phyloP scores from a whole-genome alignment of 306 rosid genomes.

The Fragaria vesca region DNA sequence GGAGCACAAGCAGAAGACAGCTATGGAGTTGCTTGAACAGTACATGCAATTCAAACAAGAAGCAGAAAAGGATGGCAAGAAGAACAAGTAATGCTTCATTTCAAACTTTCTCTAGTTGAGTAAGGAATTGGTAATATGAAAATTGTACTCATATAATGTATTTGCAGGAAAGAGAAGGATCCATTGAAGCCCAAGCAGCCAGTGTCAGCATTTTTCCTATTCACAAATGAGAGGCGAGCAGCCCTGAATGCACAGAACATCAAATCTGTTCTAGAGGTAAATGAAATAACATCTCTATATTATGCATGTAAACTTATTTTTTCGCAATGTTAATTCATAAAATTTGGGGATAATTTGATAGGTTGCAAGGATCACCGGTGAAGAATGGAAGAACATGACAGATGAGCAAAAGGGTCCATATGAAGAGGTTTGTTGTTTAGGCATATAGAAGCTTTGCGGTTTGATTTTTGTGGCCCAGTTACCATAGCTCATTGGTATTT shows the following conservation, averaged over 20 bases:
- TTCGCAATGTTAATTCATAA: not conserved
- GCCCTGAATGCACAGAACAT: constrained; percentile 52
- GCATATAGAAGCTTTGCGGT: not conserved
- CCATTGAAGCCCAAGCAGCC: constrained; percentile 96
- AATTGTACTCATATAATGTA: not conserved
- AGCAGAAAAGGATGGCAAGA: constrained; percentile 58
- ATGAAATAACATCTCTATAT: not conserved
- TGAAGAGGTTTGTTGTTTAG: constrained; percentile 56
- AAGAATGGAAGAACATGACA: constrained; percentile 89
- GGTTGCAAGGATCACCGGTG: constrained; percentile 70
- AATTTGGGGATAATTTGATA: constrained; percentile 17
- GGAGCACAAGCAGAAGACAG: constrained; percentile 81
- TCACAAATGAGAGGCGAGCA: constrained; percentile 67
- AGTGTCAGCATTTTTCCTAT: constrained; percentile 73
- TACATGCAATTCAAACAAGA: constrained; percentile 79
- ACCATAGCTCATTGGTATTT: not conserved
- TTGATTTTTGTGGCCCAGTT: too few species aligned
- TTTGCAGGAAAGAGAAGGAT: constrained; percentile 79
- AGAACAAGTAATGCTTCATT: constrained; percentile 43
- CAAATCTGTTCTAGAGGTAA: constrained; percentile 60
- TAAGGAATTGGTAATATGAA: not conserved
- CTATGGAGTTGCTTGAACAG: constrained; percentile 91
- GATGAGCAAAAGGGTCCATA: constrained; percentile 64
- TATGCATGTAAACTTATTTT: not conserved
- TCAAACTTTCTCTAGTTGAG: not conserved